These are phyloP conservation scores for Staphylotrichum tortipilum DNA, from an alignment of 495 filamentous ascomycete species.

Conservation along the genomic window DNA sequence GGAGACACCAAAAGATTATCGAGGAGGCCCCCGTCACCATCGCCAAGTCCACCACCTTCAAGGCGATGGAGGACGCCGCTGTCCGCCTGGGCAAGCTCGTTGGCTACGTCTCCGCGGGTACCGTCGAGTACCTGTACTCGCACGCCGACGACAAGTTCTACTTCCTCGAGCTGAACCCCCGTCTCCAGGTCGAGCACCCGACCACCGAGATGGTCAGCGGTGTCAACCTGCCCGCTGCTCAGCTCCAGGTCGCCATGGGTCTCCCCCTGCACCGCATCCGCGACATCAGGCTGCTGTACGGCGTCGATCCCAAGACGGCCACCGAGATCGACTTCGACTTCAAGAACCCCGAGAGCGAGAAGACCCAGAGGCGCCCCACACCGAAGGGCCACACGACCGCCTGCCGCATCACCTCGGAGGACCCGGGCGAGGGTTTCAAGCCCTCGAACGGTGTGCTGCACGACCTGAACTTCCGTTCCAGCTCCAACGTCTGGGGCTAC, in stretches of 20 bases:
- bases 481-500: constrained; percentile 99
- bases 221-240: constrained; percentile 92
- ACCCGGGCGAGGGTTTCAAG: constrained; percentile 99
- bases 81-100: constrained; percentile 89
- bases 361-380: constrained; percentile 78
- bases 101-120: constrained; percentile 97
- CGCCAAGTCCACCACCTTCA: constrained; percentile 79
- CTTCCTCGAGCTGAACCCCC: constrained; percentile 95
- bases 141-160: constrained; percentile 98
- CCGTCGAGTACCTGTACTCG: constrained; percentile 98
- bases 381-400: constrained; percentile 96
- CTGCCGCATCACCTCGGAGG: constrained; percentile 98
- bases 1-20: constrained; percentile 99
- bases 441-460: constrained; percentile 98
- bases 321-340: constrained; percentile 96
- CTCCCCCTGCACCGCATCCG: constrained; percentile 89
- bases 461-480: constrained; percentile 96
- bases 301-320: constrained; percentile 79
- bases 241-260: constrained; percentile 99
- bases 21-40: constrained; percentile 98
- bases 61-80: constrained; percentile 91
- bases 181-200: constrained; percentile 98
- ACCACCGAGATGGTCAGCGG: constrained; percentile 99
- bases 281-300: constrained; percentile 93
- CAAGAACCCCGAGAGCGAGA: constrained; percentile 71